Evolutionary conservation across 257 asterid genomes (phyloP), one percentile per base, ranked within the genome.

Genomic region (Oldenlandia corymbosa): DNA sequence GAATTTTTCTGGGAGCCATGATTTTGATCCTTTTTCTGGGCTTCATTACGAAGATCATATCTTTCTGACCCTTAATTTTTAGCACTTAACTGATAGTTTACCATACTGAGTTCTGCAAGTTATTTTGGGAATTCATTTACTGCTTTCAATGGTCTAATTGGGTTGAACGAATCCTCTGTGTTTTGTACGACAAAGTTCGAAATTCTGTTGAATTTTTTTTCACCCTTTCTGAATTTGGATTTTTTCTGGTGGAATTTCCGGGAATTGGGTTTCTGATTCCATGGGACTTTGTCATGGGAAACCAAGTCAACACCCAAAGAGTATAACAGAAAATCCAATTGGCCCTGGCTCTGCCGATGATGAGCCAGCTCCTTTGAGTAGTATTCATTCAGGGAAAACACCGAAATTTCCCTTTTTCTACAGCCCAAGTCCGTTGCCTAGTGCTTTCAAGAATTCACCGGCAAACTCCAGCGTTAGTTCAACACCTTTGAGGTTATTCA

Each of bases 231-330:
- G 20, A n/a, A n/a, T 26, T 12, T 23, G 10, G 52, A 48, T 65
- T 48, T 39, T 13, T 20, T 58, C 21, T 36, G 41, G 53, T 66
- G 67, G 68, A 64, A 42, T 70, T 70, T 58, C 58, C 52, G 51
- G 31, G 30, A 61, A 39, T 72, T 52, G 71, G 72, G 76, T 64
- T 70, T 60, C 71, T 81, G 89, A 80, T 65, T 75, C 80, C 79
- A 92, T 92, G 99, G 99, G 99, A 65, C 84, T 89, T 60, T 92
- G 99, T 76, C 90, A 84, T 74, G 98, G 98, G 55, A 92, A 92
- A 84, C 98, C 92, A 75, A 69, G 59, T 46, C 80, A 85, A 58
- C 69, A 82, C 49, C 95, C 86, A 50, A 72, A 74, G 73, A 86
- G 78, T 43, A 68, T 67, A 0, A 76, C 94, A 18, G 92, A 85